Percentiles rank a stretch among this genome's conserved stretches.
phyloP scores from a whole-genome alignment of 208 protist species.

The Leishmania turanica region DNA sequence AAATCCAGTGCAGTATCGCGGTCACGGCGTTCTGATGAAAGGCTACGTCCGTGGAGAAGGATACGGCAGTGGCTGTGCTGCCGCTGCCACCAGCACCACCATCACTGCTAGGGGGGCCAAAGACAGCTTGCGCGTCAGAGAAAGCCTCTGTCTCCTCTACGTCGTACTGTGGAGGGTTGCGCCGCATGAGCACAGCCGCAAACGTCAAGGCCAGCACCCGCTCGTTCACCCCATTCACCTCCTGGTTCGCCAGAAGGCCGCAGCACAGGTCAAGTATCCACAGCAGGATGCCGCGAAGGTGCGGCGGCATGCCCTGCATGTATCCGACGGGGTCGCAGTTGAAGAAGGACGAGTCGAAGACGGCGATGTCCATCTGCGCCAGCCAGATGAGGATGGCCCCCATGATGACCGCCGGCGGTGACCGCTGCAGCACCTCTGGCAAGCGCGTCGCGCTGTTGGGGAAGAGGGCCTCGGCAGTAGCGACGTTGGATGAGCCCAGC shows the following conservation, averaged over 20 bases:
- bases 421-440: constrained; percentile 63
- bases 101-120: not conserved
- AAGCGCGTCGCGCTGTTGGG: constrained; percentile 67
- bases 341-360: constrained; percentile 70
- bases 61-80: constrained; percentile 11
- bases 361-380: constrained; percentile 59
- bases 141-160: constrained; percentile 27
- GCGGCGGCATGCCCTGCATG: constrained; percentile 67
- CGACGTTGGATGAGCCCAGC: constrained; percentile 42
- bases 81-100: not conserved
- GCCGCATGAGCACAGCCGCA: constrained; percentile 62
- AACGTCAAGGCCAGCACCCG: constrained; percentile 78
- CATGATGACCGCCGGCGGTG: constrained; percentile 73
- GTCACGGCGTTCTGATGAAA: constrained; percentile 59
- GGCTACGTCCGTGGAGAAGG: constrained; percentile 44
- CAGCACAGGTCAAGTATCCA: constrained; percentile 79
- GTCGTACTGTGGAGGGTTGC: constrained; percentile 2
- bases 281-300: constrained; percentile 67
- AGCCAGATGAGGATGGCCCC: constrained; percentile 76
- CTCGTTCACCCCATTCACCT: constrained; percentile 64
- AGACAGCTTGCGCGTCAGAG: constrained; percentile 26
- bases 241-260: constrained; percentile 64
- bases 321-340: constrained; percentile 75
- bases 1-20: constrained; percentile 72
- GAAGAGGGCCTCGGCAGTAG: constrained; percentile 44